Conservation (phyloP, 306 rosid species). For the Lathyrus sativus region DNA sequence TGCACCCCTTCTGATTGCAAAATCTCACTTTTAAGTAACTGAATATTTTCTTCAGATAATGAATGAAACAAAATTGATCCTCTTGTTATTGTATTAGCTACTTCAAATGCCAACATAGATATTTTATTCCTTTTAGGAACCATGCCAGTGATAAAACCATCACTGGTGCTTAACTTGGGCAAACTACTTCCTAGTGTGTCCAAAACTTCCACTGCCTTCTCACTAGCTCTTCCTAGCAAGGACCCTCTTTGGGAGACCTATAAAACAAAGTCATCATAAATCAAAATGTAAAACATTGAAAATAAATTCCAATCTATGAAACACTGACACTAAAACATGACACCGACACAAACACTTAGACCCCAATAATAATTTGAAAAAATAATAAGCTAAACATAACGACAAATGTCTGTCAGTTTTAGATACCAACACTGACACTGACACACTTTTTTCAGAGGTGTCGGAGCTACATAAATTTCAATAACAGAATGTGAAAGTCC, state of each 20-base stretch:
- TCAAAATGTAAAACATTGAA: conserved; percentile 14
- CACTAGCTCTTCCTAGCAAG: conserved; percentile 63
- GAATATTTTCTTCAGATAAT: conserved; percentile 74
- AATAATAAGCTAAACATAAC: no score
- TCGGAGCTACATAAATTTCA: no score
- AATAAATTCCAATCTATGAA: background rate
- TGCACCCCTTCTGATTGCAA: conserved; percentile 66
- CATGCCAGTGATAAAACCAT: conserved; percentile 48
- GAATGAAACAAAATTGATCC: conserved; percentile 70
- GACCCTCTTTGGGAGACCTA: conserved; percentile 55
- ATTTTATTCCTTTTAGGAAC: conserved; percentile 58
- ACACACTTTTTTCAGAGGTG: no score
- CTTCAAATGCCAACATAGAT: conserved; percentile 89
- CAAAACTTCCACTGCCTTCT: conserved; percentile 69
- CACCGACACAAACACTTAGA: no score
- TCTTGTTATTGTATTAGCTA: conserved; percentile 82
- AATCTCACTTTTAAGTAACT: conserved; percentile 65
- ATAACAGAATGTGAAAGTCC: no score
- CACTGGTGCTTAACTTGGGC: conserved; percentile 51
- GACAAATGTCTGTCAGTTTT: no score
- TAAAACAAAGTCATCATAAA: conserved; percentile 23
- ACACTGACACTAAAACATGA: no score
- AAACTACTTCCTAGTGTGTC: conserved; percentile 74
- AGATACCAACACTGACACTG: no score
- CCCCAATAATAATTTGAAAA: no score